Base-by-base conservation (phyloP, 768 basidiomycete genomes). In the Tricholoma bakamatsutake region DNA sequence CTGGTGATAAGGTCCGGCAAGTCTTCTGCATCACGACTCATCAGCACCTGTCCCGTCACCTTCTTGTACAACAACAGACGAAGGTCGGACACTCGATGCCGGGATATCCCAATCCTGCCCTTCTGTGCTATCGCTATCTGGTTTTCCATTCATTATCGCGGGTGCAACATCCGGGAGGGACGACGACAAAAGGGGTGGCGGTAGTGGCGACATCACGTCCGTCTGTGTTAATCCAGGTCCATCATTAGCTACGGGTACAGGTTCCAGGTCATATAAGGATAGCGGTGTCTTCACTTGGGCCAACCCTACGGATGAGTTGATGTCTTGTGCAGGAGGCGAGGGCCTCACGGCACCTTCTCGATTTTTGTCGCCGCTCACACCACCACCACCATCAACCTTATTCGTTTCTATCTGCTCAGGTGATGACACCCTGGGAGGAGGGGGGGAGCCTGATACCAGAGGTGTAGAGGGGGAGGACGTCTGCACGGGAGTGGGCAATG, bases 401-500 rank as follows among this genome's bases (percentile, higher is more conserved):
- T 39, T 58, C 30, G 46, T 37, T n/a, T 28, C 34, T 28, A 52
- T 55, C 33, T 59, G 54, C 17, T 43, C 52, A 54, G 66, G 62
- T 42, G 63, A 62, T 27, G 61, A 57, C 15, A 68, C 56, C 27
- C 57, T 37, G 24, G 46, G 61, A 13, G 67, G 65, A 57, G 65
- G 66, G 37, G 66, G 57, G 7, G 60, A 58, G 40, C 50, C 50
- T 24, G 66, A 61, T 33, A 69, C 59, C 59, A 17, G 66, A 57
- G 52, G 69, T 46, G 46, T 24, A 31, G 46, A 30, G 49, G 67
- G 52, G 52, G 69, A 64, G 35, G 67, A 60, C 51, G 66, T 65
- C 28, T 64, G 60, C 60, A 59, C 60, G 17, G 67, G 68, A 31
- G 65, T 68, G 45, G 72, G 71, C 12, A 73, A 67, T 56, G 66